Base-by-base conservation (phyloP, 2,329 filamentous ascomycete species). In the Aspergillus flavus region DNA sequence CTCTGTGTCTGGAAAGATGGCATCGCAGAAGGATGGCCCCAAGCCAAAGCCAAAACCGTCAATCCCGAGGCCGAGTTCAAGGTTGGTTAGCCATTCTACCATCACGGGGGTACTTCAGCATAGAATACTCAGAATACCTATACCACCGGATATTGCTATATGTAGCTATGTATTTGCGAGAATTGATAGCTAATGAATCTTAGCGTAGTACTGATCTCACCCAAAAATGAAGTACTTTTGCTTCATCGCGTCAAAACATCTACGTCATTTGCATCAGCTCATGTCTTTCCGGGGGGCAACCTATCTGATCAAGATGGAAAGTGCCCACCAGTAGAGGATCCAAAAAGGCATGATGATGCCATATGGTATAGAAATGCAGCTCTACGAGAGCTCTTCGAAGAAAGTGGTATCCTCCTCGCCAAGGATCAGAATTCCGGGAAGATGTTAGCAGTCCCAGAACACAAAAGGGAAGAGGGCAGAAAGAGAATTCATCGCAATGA, bases 271-370 rank as follows among this genome's bases (percentile, higher is more conserved):
- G 87, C 94, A 4, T 94, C 92, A 0, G 95, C 94, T 0, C 93
- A 98, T 74, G 95, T 99, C 64, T 99, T 99, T 69, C 94, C 95
- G 0, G 95, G 95, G 39, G 95, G 95, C 6, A 84, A 97, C 26
- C 90, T 93, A 14, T 78, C 86, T 0, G 86, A 86, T 23, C 92
- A 97, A 71, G 94, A 98, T 70, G 93, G 91, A 36, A 70, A 76
- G 23, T 80, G 84, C 14, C 83, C 87, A 0, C 77, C 78, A 0
- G 73, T 78, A 0, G 83, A 83, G 19, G 82, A 87, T 32, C 77
- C 81, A 0, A 80, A 78, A 11, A 81, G 89, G 14, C 93, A 97
- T 71, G 76, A 82, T 12, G 94, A 97, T 74, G 88, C 88, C 0
- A 80, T 82, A 0, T 85, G 87, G 3, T 97, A 97, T 73, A 84